Percentiles rank a stretch among this genome's conserved stretches.
Evolutionary conservation across 352 stramenopile species (phyloP).

Genomic region (Globisporangium ultimum): DNA sequence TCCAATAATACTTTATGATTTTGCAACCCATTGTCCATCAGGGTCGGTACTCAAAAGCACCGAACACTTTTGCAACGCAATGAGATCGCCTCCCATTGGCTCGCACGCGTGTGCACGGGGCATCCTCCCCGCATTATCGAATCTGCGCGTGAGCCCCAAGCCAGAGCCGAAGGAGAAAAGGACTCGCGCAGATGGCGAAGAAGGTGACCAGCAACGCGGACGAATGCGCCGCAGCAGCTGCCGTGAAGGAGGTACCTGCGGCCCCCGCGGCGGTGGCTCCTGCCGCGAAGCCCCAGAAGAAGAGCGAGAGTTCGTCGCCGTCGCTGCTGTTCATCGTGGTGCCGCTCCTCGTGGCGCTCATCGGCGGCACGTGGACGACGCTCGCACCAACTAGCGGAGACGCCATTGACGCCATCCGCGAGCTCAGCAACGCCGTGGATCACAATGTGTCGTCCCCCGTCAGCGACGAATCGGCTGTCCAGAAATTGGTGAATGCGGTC

Average conservation of each 20-base stretch:
- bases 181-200: constrained; percentile 4
- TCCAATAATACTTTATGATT: no score
- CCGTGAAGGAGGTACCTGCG: neutral
- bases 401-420: neutral
- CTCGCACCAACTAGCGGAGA: neutral
- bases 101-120: no score
- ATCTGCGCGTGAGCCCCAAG: no score
- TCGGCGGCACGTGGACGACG: constrained; percentile 25
- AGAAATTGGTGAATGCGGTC: neutral
- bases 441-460: constrained; percentile 3
- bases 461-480: neutral
- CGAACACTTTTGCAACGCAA: no score
- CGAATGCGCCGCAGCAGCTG: no score
- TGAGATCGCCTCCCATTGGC: no score
- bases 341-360: constrained; percentile 28
- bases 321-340: constrained; percentile 31
- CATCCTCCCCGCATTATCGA: no score
- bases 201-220: neutral
- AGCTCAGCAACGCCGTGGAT: constrained; percentile 4
- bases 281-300: neutral
- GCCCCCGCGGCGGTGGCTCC: neutral
- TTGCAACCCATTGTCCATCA: no score
- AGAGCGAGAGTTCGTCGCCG: constrained; percentile 9
- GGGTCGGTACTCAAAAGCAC: no score
- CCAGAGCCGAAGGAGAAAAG: no score